A percentile compares a stretch with the other conserved stretches of the same genome.
phyloP scores from a whole-genome alignment of 345 rosid genomes.

The Ceriops decandra region DNA sequence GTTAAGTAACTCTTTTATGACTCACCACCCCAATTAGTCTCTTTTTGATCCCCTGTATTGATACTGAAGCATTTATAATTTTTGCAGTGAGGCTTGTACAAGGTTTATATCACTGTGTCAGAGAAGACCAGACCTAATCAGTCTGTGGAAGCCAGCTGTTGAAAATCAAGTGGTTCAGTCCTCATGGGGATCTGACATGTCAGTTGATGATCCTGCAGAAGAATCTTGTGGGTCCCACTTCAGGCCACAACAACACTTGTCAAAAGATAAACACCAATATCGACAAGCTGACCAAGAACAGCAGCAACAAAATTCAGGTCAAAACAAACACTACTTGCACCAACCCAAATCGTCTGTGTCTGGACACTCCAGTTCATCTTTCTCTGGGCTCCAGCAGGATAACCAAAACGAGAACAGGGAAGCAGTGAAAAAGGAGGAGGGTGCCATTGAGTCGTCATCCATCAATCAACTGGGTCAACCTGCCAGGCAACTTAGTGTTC shows the following conservation, averaged over 20 bases:
- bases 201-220: slow-evolving; percentile 71
- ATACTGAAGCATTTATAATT: slow-evolving; percentile 6
- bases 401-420: slow-evolving; percentile 38
- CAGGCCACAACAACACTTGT: slow-evolving; percentile 32
- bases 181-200: slow-evolving; percentile 97
- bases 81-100: slow-evolving; percentile 76
- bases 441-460: slow-evolving; percentile 36
- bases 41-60: slow-evolving; percentile 9
- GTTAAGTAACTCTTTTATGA: too few species aligned
- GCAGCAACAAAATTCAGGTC: slow-evolving; percentile 27
- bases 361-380: slow-evolving; percentile 35
- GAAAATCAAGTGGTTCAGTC: slow-evolving; percentile 61
- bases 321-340: slow-evolving; percentile 28
- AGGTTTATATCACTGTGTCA: slow-evolving; percentile 67
- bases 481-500: slow-evolving; percentile 90
- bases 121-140: slow-evolving; percentile 74
- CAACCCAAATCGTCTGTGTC: slow-evolving; percentile 34
- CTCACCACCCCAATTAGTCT: too few species aligned
- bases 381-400: slow-evolving; percentile 21
- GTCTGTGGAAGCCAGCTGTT: slow-evolving; percentile 48
- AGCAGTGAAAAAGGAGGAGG: slow-evolving; percentile 43
- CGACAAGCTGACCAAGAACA: slow-evolving; percentile 39
- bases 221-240: slow-evolving; percentile 39
- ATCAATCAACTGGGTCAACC: slow-evolving; percentile 52
- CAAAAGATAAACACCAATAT: slow-evolving; percentile 31